Evolutionary conservation across 2,329 filamentous ascomycete genomes (phyloP), one percentile per base, ranked within the genome.

Genomic region (Calonectria pseudoreteaudii): DNA sequence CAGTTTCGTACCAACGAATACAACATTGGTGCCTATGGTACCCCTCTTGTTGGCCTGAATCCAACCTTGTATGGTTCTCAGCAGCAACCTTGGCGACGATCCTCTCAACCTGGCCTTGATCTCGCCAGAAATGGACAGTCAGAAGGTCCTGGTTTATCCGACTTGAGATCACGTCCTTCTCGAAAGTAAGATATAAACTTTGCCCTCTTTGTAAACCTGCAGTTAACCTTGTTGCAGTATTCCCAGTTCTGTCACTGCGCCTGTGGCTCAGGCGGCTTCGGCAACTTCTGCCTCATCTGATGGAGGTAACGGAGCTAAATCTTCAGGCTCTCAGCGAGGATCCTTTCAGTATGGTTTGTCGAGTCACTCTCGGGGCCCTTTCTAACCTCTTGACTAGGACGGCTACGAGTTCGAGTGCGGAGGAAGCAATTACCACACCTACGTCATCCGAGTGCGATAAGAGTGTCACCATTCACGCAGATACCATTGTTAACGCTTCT

Each of bases 1-100:
- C 95, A 98, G 82, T 98, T 98, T 87, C 95, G 97, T 73, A 97
- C 96, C 72, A 97, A 97, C 72, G 97, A 98, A 87, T 98, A 98
- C 86, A 96, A 96, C 80, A 92, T 93, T 74, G 91, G 92, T 72
- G 92, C 92, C 53, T 93, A 93, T 79, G 92, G 92, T 74, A 92
- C 91, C 73, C 87, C 90, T 60, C 88, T 90, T 73, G 90, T 93
- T 66, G 89, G 91, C 20, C 86, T 92, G 80, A 88, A 82, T 73
- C 81, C 85, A 49, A 81, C 81, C 34, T 58, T 86, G 80, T 84
- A 85, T 76, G 80, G 80, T 66, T 81, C 85, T 64, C 83, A 85
- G 68, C 79, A 82, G 34, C 83, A 86, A 69, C 82, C 84, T 72
- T 85, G 85, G 81, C 81, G 83, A 65, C 84, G 84, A 69, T 79